Evolutionary conservation across 805 yeast species (phyloP).

Genomic region (Vanderwaltozyma tropicalis): DNA sequence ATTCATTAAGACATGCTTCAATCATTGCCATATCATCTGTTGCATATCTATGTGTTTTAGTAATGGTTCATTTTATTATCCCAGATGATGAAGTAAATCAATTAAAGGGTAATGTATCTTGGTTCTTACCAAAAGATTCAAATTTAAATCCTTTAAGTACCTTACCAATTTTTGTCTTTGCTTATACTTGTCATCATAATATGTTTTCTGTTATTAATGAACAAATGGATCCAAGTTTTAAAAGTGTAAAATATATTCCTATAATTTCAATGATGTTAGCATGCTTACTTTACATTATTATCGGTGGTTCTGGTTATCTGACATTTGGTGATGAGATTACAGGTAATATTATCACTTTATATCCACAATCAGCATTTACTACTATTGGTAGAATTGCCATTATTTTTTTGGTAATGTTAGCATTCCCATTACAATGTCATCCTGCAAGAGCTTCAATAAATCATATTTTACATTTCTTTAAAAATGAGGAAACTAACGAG

Average conservation of each 20-base stretch:
- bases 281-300: conserved; percentile 49
- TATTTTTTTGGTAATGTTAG: conserved; percentile 65
- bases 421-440: conserved; percentile 85
- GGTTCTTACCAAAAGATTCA: conserved; percentile 38
- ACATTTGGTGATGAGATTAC: conserved; percentile 74
- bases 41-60: conserved; percentile 62
- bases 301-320: conserved; percentile 75
- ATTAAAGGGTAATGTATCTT: conserved; percentile 39
- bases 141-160: conserved; percentile 42
- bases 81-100: conserved; percentile 20
- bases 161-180: conserved; percentile 87
- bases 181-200: conserved; percentile 93
- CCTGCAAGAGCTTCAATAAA: conserved; percentile 79
- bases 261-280: conserved; percentile 49
- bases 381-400: conserved; percentile 75
- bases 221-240: conserved; percentile 44
- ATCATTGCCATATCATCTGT: conserved; percentile 74
- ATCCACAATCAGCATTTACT: conserved; percentile 52
- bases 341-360: conserved; percentile 75
- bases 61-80: conserved; percentile 53
- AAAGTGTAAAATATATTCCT: conserved; percentile 38
- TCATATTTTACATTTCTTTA: conserved; percentile 50
- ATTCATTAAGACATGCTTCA: conserved; percentile 78
- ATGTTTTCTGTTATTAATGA: conserved; percentile 86
- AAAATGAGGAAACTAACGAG: background rate